Base-by-base conservation (phyloP, 1,139 yeast genomes). In the Pichia cactophila region DNA sequence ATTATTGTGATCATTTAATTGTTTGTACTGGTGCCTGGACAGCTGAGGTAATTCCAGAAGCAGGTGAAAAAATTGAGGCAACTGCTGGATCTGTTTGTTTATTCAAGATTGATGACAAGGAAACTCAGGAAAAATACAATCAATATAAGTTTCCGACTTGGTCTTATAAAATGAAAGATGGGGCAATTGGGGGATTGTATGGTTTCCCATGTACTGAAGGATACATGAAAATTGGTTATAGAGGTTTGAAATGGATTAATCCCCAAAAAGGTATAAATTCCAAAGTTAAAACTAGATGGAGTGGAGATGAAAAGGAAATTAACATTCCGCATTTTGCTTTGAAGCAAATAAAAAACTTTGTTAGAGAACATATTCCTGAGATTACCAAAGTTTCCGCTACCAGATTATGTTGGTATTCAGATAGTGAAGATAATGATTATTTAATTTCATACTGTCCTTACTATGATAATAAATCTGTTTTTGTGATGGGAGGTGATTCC, bases 21-120 rank as follows among this genome's bases (percentile, higher is more conserved):
- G 58, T 69, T 4, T 65, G 71, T 35, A 63, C 71, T 26, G 76
- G 76, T 31, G 69, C 73, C 8, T 72, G 75, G 74, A 58, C 70
- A 20, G 58, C 66, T 9, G 61, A 65, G 20, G 51, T 71, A n/a
- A 58, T 71, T 8, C 64, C 64, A 8, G 68, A 65, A 47, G 54
- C 69, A 6, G 61, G 60, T 35, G 69, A 69, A 12, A 58, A 67
- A 39, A 58, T 61, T 45, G 72, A 70, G 54, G 72, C 70, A 0
- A 62, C 69, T 12, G 62, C 62, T 5, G 74, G 72, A 11, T 58
- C 61, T 33, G 57, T 61, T 7, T 52, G 55, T 12, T 33, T 58
- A 26, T 43, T 58, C 5, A 55, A 55, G 29, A 46, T 58, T 23
- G 50, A 53, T 17, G 54, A 52, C 20, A 48, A 47, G 23, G 39